phyloP scores from a whole-genome alignment of 2,329 filamentous ascomycete genomes.

The Venturia asperata region DNA sequence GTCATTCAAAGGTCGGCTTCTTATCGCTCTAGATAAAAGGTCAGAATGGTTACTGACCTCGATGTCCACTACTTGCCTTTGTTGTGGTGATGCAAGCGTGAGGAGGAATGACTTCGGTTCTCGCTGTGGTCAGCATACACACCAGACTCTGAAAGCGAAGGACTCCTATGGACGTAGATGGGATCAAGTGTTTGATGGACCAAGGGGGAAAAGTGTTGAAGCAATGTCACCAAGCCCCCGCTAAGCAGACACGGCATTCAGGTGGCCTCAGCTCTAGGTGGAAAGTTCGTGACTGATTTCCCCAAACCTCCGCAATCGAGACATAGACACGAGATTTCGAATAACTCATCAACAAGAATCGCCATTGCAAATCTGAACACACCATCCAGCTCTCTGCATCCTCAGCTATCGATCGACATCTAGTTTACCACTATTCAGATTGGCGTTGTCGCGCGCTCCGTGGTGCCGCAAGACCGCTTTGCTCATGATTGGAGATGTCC shows the following conservation, averaged over 20 bases:
- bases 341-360: conserved; percentile 3
- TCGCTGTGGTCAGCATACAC: background rate
- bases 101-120: no score
- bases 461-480: background rate
- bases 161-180: background rate
- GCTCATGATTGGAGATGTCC: conserved; percentile 11
- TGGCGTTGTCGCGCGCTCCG: background rate
- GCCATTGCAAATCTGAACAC: background rate
- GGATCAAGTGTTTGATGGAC: background rate
- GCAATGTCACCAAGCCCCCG: background rate
- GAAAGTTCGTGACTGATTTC: background rate
- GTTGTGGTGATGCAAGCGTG: no score
- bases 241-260: background rate
- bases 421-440: background rate
- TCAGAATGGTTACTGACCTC: no score
- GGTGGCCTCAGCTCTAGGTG: background rate
- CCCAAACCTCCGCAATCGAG: background rate
- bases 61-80: no score
- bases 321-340: background rate
- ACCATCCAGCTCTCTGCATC: conserved; percentile 2
- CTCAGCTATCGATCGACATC: conserved; percentile 9
- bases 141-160: background rate
- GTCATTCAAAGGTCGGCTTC: no score
- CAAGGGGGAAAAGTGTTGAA: background rate
- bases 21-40: no score